phyloP scores from a whole-genome alignment of 1,284 basidiomycete genomes.

The Tilletia caries region DNA sequence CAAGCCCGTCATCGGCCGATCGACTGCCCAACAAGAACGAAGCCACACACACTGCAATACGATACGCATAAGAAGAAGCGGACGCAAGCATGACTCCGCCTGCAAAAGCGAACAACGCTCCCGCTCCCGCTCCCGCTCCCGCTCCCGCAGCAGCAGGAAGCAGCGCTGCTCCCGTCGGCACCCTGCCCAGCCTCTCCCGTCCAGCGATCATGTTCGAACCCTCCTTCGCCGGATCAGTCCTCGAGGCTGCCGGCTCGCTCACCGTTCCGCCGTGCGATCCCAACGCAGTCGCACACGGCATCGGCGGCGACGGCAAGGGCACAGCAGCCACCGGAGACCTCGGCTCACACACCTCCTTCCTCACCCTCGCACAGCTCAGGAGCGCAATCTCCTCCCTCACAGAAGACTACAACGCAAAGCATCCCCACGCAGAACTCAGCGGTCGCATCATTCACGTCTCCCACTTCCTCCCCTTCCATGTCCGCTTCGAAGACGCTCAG shows the following conservation, averaged over 20 bases:
- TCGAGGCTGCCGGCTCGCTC: background rate
- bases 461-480: constrained; percentile 51
- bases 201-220: background rate
- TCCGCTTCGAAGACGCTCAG: constrained; percentile 41
- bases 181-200: background rate
- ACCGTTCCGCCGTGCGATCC: background rate
- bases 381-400: constrained; percentile 36
- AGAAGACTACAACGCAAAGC: constrained; percentile 43
- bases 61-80: too few species aligned
- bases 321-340: constrained; percentile 46
- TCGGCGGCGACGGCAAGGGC: constrained; percentile 40
- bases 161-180: background rate
- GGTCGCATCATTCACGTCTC: constrained; percentile 52
- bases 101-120: too few species aligned
- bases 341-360: constrained; percentile 18
- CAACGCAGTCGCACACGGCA: constrained; percentile 37
- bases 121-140: too few species aligned
- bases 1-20: too few species aligned
- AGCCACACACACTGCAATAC: too few species aligned
- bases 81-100: too few species aligned
- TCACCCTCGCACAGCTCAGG: constrained; percentile 17
- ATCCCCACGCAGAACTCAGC: constrained; percentile 39
- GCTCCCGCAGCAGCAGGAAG: too few species aligned
- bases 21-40: too few species aligned
- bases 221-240: background rate